phyloP scores from a whole-genome alignment of 2,329 filamentous ascomycete species.

The Sclerotinia borealis region DNA sequence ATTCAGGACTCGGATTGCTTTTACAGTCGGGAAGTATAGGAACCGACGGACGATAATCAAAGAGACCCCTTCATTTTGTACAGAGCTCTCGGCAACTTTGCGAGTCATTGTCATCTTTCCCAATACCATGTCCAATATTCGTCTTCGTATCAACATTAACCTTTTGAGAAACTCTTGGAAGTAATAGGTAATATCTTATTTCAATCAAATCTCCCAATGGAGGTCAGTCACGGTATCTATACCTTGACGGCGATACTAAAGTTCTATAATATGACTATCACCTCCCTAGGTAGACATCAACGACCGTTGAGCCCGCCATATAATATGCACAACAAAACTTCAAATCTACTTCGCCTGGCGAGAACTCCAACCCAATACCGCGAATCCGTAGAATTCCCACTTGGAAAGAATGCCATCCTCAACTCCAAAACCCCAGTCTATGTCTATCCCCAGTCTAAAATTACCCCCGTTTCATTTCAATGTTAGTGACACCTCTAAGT shows the following conservation, averaged over 20 bases:
- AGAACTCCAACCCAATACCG: neutral
- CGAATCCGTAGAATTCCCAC: neutral
- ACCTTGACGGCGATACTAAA: neutral
- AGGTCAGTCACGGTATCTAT: no score
- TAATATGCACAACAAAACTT: neutral
- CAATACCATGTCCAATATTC: no score
- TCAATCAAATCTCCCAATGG: neutral
- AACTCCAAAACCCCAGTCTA: neutral
- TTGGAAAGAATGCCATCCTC: neutral
- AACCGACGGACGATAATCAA: no score
- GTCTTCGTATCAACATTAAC: no score
- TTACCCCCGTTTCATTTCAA: neutral
- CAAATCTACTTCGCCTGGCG: neutral
- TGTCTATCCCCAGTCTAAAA: neutral
- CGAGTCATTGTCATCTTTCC: no score
- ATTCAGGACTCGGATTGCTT: no score
- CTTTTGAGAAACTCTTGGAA: neutral
- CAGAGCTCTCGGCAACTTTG: no score
- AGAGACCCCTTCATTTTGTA: no score
- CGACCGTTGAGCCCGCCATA: neutral
- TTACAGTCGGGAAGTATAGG: no score
- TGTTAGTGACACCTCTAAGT: neutral
- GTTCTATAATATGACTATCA: neutral
- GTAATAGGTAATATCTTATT: no score
- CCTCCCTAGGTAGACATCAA: neutral